A percentile compares a stretch with the other conserved stretches of the same genome.
Evolutionary conservation across 805 yeast genomes (phyloP).

Genomic region (Sungouiozyma ichnusensis): DNA sequence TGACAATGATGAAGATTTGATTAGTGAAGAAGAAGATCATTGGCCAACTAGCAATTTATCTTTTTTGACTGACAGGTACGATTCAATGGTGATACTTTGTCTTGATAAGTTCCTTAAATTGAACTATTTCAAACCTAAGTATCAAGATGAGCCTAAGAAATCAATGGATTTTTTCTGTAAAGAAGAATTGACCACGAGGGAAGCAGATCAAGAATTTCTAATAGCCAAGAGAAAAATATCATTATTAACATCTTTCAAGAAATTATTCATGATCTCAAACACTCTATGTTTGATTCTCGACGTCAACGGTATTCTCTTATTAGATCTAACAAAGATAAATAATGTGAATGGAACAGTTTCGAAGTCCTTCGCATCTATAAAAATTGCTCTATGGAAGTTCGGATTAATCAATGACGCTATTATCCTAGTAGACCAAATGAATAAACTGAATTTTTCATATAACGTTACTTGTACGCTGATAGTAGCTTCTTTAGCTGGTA

Average conservation of each 20-base stretch:
- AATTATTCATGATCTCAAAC: conserved; percentile 19
- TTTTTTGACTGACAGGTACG: conserved; percentile 19
- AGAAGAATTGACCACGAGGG: background rate
- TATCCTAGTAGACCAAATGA: conserved; percentile 7
- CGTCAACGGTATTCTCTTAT: conserved; percentile 15
- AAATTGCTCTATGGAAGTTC: conserved; percentile 13
- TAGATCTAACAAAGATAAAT: conserved; percentile 10
- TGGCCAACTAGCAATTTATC: conserved; percentile 1
- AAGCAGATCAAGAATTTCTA: background rate
- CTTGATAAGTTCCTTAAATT: conserved; percentile 14
- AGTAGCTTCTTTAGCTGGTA: conserved; percentile 13
- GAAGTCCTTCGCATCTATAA: conserved; percentile 7
- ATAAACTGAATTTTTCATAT: conserved; percentile 1
- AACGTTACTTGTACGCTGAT: conserved; percentile 11
- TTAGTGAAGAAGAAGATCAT: conserved; percentile 4
- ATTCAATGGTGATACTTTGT: conserved; percentile 16
- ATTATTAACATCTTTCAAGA: conserved; percentile 14
- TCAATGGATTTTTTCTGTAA: conserved; percentile 11
- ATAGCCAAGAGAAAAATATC: background rate
- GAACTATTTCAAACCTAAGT: conserved; percentile 17
- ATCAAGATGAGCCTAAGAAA: conserved; percentile 12
- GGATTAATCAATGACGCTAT: conserved; percentile 20
- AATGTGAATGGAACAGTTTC: conserved; percentile 5
- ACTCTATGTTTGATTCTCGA: conserved; percentile 15
- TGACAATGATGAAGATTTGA: background rate